Conservation (phyloP, 106 monocot species). For the Amphibolis antarctica region DNA sequence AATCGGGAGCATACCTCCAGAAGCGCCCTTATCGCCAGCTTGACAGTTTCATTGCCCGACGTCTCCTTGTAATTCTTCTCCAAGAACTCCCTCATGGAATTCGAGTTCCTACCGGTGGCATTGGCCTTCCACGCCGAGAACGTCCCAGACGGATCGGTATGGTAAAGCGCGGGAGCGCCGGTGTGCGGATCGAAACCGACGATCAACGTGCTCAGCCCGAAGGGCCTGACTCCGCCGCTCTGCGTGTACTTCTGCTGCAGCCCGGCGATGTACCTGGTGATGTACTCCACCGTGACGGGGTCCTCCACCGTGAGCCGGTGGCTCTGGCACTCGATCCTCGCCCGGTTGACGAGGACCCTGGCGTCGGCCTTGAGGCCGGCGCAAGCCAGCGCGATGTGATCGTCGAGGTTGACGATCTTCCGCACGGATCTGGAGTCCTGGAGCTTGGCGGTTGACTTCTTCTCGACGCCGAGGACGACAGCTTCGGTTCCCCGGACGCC, state of each 20-base stretch:
- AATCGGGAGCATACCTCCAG: slow-evolving; percentile 47
- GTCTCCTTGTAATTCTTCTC: slow-evolving; percentile 96
- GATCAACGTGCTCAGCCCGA: slow-evolving; percentile 83
- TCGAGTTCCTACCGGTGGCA: slow-evolving; percentile 90
- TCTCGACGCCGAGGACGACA: slow-evolving; percentile 97
- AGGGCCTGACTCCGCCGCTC: slow-evolving; percentile 88
- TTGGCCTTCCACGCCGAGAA: slow-evolving; percentile 98
- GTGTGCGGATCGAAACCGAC: slow-evolving; percentile 87
- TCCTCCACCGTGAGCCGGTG: slow-evolving; percentile 83
- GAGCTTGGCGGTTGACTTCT: slow-evolving; percentile 86
- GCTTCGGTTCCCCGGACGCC: slow-evolving; percentile 90
- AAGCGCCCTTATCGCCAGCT: slow-evolving; percentile 65
- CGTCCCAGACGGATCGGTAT: slow-evolving; percentile 92
- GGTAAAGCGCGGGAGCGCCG: slow-evolving; percentile 54
- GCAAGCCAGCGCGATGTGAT: slow-evolving; percentile 81
- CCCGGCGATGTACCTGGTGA: slow-evolving; percentile 83
- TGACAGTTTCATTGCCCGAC: slow-evolving; percentile 75
- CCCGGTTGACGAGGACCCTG: slow-evolving; percentile 75
- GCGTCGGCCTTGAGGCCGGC: slow-evolving; percentile 96
- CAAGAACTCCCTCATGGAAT: slow-evolving; percentile 83
- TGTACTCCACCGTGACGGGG: slow-evolving; percentile 88
- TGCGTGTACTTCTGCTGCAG: slow-evolving; percentile 98
- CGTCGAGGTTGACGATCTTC: slow-evolving; percentile 85
- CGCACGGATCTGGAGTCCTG: slow-evolving; percentile 82
- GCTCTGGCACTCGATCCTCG: slow-evolving; percentile 92